A percentile compares a stretch with the other conserved stretches of the same genome.
Conservation (phyloP, 345 rosid genomes). For the Trapa incisa region DNA sequence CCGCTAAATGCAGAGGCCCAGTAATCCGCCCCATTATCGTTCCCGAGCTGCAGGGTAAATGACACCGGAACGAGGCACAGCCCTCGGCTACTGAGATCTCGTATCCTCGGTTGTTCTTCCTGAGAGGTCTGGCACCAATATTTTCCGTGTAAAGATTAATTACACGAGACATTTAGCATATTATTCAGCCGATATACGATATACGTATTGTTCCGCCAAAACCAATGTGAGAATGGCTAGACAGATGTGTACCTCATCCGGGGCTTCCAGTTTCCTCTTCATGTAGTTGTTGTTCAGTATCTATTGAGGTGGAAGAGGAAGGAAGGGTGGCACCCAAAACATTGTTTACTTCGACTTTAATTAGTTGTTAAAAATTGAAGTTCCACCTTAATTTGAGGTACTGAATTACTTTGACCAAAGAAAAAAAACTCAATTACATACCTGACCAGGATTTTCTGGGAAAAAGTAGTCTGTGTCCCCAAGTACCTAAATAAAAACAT, state of each 20-base stretch:
- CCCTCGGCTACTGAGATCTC: conserved; percentile 79
- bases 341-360: too few species aligned
- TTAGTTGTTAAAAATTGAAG: background rate
- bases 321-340: background rate
- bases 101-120: conserved; percentile 30
- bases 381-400: background rate
- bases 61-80: conserved; percentile 83
- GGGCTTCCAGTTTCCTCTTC: conserved; percentile 43
- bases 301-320: conserved; percentile 24
- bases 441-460: conserved; percentile 65
- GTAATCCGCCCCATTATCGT: conserved; percentile 80
- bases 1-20: conserved; percentile 75
- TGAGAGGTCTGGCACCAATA: conserved; percentile 19
- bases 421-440: background rate
- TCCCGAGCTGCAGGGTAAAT: conserved; percentile 77
- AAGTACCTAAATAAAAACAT: conserved; percentile 34
- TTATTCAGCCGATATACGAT: too few species aligned
- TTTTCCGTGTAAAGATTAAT: background rate
- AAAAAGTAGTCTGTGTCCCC: conserved; percentile 66
- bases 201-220: too few species aligned
- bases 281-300: conserved; percentile 47
- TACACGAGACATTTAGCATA: background rate
- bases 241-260: conserved; percentile 21
- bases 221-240: background rate
- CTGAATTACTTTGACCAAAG: background rate